Conservation (phyloP, 805 yeast genomes). For the Pichia californica region DNA sequence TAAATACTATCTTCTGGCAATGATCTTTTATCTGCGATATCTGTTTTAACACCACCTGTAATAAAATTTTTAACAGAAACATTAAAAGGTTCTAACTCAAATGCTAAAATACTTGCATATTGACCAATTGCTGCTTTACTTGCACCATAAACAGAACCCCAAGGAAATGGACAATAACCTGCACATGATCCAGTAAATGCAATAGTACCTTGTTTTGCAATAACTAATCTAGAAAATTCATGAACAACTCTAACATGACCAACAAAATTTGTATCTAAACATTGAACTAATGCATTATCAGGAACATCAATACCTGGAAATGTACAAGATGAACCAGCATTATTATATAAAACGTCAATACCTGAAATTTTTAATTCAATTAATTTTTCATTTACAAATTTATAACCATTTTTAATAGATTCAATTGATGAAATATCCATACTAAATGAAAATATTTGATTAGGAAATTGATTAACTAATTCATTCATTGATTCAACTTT, state of each 20-base stretch:
- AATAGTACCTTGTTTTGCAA: slow-evolving; percentile 61
- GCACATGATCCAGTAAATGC: slow-evolving; percentile 71
- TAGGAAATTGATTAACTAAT: slow-evolving; percentile 31
- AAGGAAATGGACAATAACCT: slow-evolving; percentile 65
- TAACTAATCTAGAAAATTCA: slow-evolving; percentile 37
- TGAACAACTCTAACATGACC: slow-evolving; percentile 63
- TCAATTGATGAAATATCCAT: slow-evolving; percentile 54
- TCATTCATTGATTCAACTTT: slow-evolving; percentile 54
- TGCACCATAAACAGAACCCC: slow-evolving; percentile 58
- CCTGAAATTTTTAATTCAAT: slow-evolving; percentile 19
- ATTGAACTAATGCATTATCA: slow-evolving; percentile 41
- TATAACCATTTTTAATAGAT: slow-evolving; percentile 39
- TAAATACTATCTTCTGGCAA: slow-evolving; percentile 52
- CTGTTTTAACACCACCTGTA: slow-evolving; percentile 72
- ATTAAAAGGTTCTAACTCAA: slow-evolving; percentile 66
- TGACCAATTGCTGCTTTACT: slow-evolving; percentile 73
- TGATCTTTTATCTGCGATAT: slow-evolving; percentile 60
- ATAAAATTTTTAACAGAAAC: slow-evolving; percentile 63
- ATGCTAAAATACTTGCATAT: slow-evolving; percentile 54
- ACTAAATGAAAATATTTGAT: slow-evolving; percentile 38
- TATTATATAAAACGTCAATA: slow-evolving; percentile 60
- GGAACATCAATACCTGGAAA: slow-evolving; percentile 61
- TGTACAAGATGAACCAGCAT: slow-evolving; percentile 58
- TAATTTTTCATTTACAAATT: slow-evolving; percentile 29
- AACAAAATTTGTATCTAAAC: slow-evolving; percentile 60